phyloP scores from a whole-genome alignment of 805 yeast species.

The Wickerhamiella kurtzmanii region DNA sequence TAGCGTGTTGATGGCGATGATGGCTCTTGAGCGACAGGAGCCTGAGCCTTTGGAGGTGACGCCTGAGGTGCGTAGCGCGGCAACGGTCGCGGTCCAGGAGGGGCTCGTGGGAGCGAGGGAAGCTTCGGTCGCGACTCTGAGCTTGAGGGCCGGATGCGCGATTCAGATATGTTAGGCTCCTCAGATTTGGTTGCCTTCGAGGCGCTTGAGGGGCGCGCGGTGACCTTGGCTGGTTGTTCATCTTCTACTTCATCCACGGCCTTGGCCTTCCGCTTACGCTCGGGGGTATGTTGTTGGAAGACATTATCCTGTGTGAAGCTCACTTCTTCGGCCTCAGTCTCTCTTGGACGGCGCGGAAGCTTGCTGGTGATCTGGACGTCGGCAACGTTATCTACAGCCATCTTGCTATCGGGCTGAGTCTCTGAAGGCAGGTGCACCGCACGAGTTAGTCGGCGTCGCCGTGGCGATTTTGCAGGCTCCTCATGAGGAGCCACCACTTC shows the following conservation, averaged over 20 bases:
- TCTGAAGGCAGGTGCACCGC: neutral
- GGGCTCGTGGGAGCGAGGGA: neutral
- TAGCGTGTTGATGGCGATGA: neutral
- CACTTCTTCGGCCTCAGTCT: conserved; percentile 3
- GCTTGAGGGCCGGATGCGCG: neutral
- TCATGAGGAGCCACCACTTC: neutral
- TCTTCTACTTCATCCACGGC: neutral
- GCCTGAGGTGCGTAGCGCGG: too few relatives aligned
- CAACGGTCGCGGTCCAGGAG: neutral
- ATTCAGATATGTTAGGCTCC: neutral
- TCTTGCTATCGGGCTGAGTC: neutral
- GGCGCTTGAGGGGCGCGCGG: conserved; percentile 1
- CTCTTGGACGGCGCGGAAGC: conserved; percentile 3
- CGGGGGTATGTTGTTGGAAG: conserved; percentile 13
- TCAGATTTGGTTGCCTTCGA: neutral
- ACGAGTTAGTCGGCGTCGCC: conserved; percentile 3
- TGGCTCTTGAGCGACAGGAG: too few relatives aligned
- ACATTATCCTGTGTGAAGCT: conserved; percentile 16
- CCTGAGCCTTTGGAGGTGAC: neutral
- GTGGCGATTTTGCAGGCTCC: conserved; percentile 1
- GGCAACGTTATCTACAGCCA: neutral
- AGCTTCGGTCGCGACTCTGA: neutral
- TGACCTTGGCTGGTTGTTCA: neutral
- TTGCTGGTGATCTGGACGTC: conserved; percentile 9
- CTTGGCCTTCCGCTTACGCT: conserved; percentile 6